phyloP scores from a whole-genome alignment of 306 rosid genomes.

The Citrullus amarus region DNA sequence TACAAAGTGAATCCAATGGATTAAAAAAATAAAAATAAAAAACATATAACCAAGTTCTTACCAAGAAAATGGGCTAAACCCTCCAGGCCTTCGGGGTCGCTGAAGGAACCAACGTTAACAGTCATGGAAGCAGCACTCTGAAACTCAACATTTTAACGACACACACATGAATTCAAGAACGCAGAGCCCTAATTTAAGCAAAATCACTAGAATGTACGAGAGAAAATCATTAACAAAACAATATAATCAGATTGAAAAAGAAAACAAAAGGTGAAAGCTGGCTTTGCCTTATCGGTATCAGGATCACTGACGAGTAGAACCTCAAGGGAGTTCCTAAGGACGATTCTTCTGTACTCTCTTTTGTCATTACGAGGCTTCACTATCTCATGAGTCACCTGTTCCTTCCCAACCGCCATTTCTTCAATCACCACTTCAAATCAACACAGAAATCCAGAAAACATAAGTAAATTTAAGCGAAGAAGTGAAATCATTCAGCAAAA shows the following conservation, averaged over 20 bases:
- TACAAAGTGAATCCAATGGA: background rate
- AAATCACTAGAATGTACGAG: background rate
- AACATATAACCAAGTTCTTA: conserved; percentile 1
- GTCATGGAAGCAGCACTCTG: conserved; percentile 97
- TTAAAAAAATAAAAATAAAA: background rate
- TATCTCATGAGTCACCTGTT: conserved; percentile 32
- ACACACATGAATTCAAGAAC: background rate
- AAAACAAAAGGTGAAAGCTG: background rate
- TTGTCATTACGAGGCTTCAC: conserved; percentile 62
- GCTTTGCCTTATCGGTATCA: conserved; percentile 68
- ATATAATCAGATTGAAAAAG: background rate
- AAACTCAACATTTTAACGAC: background rate
- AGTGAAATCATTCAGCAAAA: background rate
- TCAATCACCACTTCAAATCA: background rate
- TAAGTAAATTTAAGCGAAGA: background rate
- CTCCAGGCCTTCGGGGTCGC: conserved; percentile 77
- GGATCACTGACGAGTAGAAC: conserved; percentile 77
- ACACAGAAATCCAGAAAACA: background rate
- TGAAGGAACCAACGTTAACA: conserved; percentile 74
- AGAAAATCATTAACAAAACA: background rate
- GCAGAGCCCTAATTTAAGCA: background rate
- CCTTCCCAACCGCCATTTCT: conserved; percentile 47
- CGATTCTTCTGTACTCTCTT: conserved; percentile 61
- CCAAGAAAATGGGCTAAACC: conserved; percentile 99
- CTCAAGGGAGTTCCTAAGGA: conserved; percentile 63